Evolutionary conservation across 345 rosid species (phyloP).

Genomic region (Sapria himalayana): DNA sequence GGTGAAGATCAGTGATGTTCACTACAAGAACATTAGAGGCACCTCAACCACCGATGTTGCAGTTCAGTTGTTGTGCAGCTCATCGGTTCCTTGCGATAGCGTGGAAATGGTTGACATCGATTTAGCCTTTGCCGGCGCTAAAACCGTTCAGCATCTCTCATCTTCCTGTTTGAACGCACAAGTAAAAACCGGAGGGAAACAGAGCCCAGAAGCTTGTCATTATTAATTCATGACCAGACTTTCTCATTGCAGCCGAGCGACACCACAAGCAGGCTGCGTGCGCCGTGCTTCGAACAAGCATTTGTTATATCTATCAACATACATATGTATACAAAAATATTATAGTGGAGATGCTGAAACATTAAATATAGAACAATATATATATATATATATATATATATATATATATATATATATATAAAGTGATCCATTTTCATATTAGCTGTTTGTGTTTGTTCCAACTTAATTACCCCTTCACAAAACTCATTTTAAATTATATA

Average conservation of each 20-base stretch:
- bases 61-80: slow-evolving; percentile 14
- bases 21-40: slow-evolving; percentile 17
- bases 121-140: slow-evolving; percentile 5
- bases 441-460: too few species aligned
- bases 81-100: slow-evolving; percentile 11
- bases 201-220: slow-evolving; percentile 6
- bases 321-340: neutral
- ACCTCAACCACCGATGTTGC: slow-evolving; percentile 12
- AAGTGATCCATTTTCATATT: too few species aligned
- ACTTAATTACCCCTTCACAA: too few species aligned
- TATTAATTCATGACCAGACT: neutral
- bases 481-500: too few species aligned
- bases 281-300: neutral
- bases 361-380: too few species aligned
- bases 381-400: too few species aligned
- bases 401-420: too few species aligned
- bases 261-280: neutral
- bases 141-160: neutral
- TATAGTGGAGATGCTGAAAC: neutral
- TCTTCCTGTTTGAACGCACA: slow-evolving; percentile 11
- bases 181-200: slow-evolving; percentile 5
- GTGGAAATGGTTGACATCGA: slow-evolving; percentile 12
- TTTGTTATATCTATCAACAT: neutral
- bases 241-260: neutral
- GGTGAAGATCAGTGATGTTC: slow-evolving; percentile 15